Base-by-base conservation (phyloP, 2,329 filamentous ascomycete species). In the Pochonia chlamydosporia region DNA sequence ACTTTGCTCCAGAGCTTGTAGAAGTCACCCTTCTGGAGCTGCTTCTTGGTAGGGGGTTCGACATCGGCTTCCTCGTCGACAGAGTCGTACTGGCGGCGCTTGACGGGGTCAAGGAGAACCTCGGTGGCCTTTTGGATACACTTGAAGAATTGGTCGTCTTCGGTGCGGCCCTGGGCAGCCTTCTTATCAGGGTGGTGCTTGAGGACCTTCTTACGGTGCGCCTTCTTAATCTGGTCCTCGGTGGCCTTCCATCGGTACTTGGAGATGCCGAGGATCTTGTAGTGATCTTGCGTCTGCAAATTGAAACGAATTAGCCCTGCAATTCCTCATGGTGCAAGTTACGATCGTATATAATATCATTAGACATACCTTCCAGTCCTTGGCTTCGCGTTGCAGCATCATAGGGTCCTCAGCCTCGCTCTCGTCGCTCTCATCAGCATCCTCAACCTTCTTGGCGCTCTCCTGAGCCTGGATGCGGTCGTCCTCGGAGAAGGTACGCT, bases 121-220 rank as follows among this genome's bases (percentile, higher is more conserved):
- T 99, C 93, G 60, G 87, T 92, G 49, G 93, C 93, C 72, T 96
- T 96, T 69, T 99, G 95, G 69, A 99, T 99, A 72, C 95, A 99
- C 81, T 99, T 99, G 86, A 99, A 99, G 79, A 99, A 99, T 68
- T 87, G 89, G 70, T 99, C 93, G 70, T 96, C 92, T 62, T 97
- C 91, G 58, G 82, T 80, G 60, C 82, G 80, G 52, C 93, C 93
- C 41, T 85, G 81, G 24, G 93, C 93, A 14, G 95, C 93, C 76
- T 95, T 95, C 85, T 99, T 99, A 70, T 99, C 93, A 52, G 93
- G 93, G 71, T 99, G 93, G 70, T 99, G 93, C 74, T 90, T 92
- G 56, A 99, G 86, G 56, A 99, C 93, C 86, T 99, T 99, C 83
- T 95, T 96, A 75, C 93, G 89, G 76, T 99, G 92, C 57, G 95